Evolutionary conservation across 2,329 filamentous ascomycete genomes (phyloP), one percentile per base, ranked within the genome.

Genomic region (Fusarium mexicanum): DNA sequence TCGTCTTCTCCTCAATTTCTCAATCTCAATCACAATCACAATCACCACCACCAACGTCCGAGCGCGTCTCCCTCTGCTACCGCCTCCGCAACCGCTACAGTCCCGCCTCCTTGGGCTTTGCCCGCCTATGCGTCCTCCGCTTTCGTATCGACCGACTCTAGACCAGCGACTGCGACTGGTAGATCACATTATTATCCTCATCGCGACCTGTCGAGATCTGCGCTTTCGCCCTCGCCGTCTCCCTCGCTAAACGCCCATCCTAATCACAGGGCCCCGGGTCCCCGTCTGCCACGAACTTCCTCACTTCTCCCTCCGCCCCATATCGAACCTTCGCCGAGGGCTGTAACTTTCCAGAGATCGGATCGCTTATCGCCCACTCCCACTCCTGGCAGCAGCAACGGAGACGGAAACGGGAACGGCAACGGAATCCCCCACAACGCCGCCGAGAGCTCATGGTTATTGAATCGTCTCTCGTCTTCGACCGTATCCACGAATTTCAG

Each of bases 391-490:
- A 41, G 51, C 51, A 41, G 51, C 18, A 43, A 67, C 47, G 53
- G 65, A 48, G 79, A 48, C 47, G 55, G 65, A 44, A 79, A 48
- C 47, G 53, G 67, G 51, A 79, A 51, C 53, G 8, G 51, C 8
- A 41, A 71, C 47, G 53, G 64, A 59, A 80, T 79, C 61, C 81
- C 80, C 69, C 69, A 82, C 71, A 85, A 77, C 71, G 64, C 74
- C 50, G 66, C 81, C 77, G 86, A 88, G 64, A 81, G 83, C 50
- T 83, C 86, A 46, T 85, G 84, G 78, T 86, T 85, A 71, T 82
- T 87, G 69, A 86, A 89, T 77, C 85, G 87, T 77, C 88, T 87
- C 87, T 88, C 87, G 47, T 81, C 83, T 26, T 89, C 88, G 20
- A 88, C 87, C 58, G 79, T 82, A 14, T 89, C 87, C 47, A 62